Evolutionary conservation across 306 rosid species (phyloP), one percentile per base, ranked within the genome.

Genomic region (Pyrus betulifolia): DNA sequence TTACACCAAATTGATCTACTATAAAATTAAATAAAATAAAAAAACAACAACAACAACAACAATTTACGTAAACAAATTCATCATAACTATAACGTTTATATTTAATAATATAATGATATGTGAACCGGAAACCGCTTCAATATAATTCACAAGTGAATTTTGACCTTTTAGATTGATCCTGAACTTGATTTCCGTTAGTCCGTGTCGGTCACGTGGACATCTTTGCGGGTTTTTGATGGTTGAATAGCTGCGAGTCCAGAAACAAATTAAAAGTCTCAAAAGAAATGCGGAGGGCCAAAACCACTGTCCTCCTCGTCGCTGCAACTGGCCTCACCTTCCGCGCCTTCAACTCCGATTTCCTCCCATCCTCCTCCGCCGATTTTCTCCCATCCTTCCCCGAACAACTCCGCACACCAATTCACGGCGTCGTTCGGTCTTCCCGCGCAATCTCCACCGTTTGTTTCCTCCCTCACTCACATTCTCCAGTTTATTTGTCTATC

Each of bases 361-460:
- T 68, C 72, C 78, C 82, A n/a, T 44, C 61, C 35, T 71, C 73
- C 25, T 12, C 74, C 46, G 65, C 44, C 44, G 44, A 74, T 67
- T 73, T 76, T 66, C 28, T 74, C 71, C 74, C 69, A 28, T 22
- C 19, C 69, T 19, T 71, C 22, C 72, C 76, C 22, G 87, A 84
- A 27, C 69, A 67, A 49, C 30, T 87, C 18, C 59, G 81, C 60
- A 42, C 79, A 2, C 83, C 82, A 18, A 55, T 87, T 71, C 79
- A 82, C 45, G 98, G 92, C 80, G 74, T 88, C 79, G 31, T 81
- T 21, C 98, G 98, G 80, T 88, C 94, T 63, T 78, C 89, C 63
- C 93, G 96, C 55, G 96, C 98, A 42, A 81, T 88, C 87, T 81
- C 87, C 72, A 30, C 90, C 3, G 98, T 85, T 78, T 60, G 83